Conservation (phyloP, 2,329 filamentous ascomycete species). For the Arthrobotrys conoides region DNA sequence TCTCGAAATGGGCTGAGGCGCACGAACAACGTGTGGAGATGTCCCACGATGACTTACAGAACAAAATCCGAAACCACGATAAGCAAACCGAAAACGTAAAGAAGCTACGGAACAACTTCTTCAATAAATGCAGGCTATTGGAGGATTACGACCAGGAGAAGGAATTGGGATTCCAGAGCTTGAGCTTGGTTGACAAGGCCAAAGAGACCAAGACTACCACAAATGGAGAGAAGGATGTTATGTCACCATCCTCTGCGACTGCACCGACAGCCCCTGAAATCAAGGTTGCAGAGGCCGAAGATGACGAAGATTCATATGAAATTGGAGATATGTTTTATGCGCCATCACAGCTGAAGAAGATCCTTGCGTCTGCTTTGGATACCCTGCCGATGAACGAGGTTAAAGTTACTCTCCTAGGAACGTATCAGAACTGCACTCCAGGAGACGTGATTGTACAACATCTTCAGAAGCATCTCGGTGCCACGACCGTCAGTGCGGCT, state of each 20-base stretch:
- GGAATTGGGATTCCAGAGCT: conserved; percentile 93
- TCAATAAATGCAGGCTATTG: conserved; percentile 97
- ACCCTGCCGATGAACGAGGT: conserved; percentile 89
- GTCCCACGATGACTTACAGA: conserved; percentile 93
- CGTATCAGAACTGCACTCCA: conserved; percentile 91
- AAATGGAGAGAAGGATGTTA: conserved; percentile 65
- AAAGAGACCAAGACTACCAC: conserved; percentile 71
- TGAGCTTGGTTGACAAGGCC: conserved; percentile 71
- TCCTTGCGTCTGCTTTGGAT: conserved; percentile 86
- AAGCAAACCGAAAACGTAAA: conserved; percentile 90
- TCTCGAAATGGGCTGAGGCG: conserved; percentile 94
- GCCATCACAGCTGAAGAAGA: conserved; percentile 90
- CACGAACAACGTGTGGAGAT: conserved; percentile 92
- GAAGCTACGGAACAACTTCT: conserved; percentile 95
- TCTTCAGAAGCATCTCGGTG: conserved; percentile 87
- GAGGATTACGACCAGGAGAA: conserved; percentile 99
- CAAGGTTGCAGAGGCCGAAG: conserved; percentile 80
- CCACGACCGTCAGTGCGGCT: conserved; percentile 87
- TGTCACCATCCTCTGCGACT: conserved; percentile 68
- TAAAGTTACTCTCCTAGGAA: conserved; percentile 95
- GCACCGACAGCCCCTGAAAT: conserved; percentile 78
- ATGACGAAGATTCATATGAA: conserved; percentile 87
- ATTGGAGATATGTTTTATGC: conserved; percentile 90
- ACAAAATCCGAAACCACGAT: conserved; percentile 91
- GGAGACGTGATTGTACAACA: conserved; percentile 97